Conservation (phyloP, 768 basidiomycete genomes). For the Tulasnella sp. region DNA sequence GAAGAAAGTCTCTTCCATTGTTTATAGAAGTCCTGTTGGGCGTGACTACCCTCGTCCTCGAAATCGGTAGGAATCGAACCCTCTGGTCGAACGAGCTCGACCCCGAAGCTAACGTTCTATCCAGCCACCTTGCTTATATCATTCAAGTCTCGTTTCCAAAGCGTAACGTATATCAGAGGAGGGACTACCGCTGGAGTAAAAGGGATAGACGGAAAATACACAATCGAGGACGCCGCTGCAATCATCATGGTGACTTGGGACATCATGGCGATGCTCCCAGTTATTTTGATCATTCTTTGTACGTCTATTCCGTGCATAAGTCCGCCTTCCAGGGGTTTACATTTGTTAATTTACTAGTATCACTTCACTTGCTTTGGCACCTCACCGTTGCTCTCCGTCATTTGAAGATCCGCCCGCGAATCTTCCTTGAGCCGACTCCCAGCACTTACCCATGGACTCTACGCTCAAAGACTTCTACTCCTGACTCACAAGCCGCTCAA, state of each 20-base stretch:
- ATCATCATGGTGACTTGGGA: neutral
- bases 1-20: neutral
- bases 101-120: neutral
- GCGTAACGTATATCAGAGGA: neutral
- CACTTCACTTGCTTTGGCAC: conserved; percentile 4
- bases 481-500: neutral
- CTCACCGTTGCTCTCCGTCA: conserved; percentile 6
- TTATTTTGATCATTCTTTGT: neutral
- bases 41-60: neutral
- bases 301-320: neutral
- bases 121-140: neutral
- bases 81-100: neutral
- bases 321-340: neutral
- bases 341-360: neutral
- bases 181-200: neutral
- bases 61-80: neutral
- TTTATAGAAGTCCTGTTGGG: neutral
- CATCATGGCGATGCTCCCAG: neutral
- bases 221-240: neutral
- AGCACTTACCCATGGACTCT: neutral
- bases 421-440: conserved; percentile 5
- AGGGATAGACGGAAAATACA: neutral
- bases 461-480: neutral
- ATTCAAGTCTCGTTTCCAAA: neutral
- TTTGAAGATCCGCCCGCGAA: neutral